Base-by-base conservation (phyloP, 345 rosid genomes). In the Gossypium rotundifolium region DNA sequence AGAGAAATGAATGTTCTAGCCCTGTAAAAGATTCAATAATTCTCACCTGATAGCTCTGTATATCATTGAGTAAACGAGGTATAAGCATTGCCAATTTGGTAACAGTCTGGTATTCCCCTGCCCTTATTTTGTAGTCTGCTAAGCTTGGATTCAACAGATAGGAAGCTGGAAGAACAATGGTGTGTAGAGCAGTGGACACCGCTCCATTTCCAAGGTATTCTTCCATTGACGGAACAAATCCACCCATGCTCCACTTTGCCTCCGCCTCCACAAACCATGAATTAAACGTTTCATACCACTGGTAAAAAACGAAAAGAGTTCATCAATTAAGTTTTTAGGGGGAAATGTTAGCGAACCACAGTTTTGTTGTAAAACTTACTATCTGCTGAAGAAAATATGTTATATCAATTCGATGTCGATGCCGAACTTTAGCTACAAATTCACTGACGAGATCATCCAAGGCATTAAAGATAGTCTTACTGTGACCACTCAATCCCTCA, bases 211-310 rank as follows among this genome's bases (percentile, higher is more conserved):
- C 55, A 6, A 89, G 72, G 78, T 91, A 89, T 57, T 83, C 92
- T 2, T 83, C 82, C n/a, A 58, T 76, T 14, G 87, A 51, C 45
- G 86, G 83, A 11, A 72, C 57, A 25, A 42, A 25, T 49, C 82
- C 81, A 22, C 72, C 82, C 80, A 38, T 81, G 79, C 89, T 82
- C 89, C 89, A 87, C 57, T 75, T 66, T 0, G 96, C 84, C 84
- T 89, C 96, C 46, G 96, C 84, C 84, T 91, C 96, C 48, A 29
- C 58, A 16, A 82, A 80, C 96, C 89, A 89, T n/a, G 93, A 76
- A 49, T 42, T 82, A 79, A 91, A 91, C 54, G 93, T 84, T 75
- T 89, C 93, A 9, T 54, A 7, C 96, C 96, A 91, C 96, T 91
- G 10, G 12, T 9, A 44, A 42, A 18, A 49, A 25, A 44, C 13